These are phyloP conservation scores for Artemisia argyi DNA, from an alignment of 129 eudicot species.

Conservation along the genomic window DNA sequence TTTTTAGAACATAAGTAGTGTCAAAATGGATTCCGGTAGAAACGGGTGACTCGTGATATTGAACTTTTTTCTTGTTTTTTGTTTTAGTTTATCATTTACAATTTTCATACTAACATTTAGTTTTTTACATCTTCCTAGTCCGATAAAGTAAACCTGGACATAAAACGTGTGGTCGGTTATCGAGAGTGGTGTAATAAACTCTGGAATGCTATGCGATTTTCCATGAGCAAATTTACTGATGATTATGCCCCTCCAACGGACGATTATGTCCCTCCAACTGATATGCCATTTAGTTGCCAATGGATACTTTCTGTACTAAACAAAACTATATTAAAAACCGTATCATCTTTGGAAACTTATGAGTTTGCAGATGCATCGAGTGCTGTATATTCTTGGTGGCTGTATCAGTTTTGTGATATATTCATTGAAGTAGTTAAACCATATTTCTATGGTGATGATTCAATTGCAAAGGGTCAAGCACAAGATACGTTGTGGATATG, in stretches of 20 bases:
- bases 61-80: not conserved
- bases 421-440: slow-evolving; percentile 86
- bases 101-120: slow-evolving; percentile 12
- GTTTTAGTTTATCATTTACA: too few relatives aligned
- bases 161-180: slow-evolving; percentile 83
- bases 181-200: slow-evolving; percentile 93
- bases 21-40: too few relatives aligned
- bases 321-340: slow-evolving; percentile 69
- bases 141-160: slow-evolving; percentile 91
- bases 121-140: slow-evolving; percentile 44
- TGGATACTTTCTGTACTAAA: slow-evolving; percentile 91
- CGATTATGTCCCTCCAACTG: slow-evolving; percentile 25
- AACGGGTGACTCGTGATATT: too few relatives aligned
- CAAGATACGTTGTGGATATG: slow-evolving; percentile 88
- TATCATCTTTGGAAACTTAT: slow-evolving; percentile 58
- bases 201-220: slow-evolving; percentile 92
- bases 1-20: too few relatives aligned
- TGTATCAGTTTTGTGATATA: slow-evolving; percentile 79
- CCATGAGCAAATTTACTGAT: slow-evolving; percentile 92
- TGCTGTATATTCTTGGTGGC: slow-evolving; percentile 91
- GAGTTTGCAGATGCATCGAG: slow-evolving; percentile 93
- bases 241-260: slow-evolving; percentile 69
- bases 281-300: slow-evolving; percentile 81
- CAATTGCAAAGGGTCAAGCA: slow-evolving; percentile 54
- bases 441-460: slow-evolving; percentile 60